phyloP scores from a whole-genome alignment of 495 filamentous ascomycete genomes.

The Aspergillus nidulans region DNA sequence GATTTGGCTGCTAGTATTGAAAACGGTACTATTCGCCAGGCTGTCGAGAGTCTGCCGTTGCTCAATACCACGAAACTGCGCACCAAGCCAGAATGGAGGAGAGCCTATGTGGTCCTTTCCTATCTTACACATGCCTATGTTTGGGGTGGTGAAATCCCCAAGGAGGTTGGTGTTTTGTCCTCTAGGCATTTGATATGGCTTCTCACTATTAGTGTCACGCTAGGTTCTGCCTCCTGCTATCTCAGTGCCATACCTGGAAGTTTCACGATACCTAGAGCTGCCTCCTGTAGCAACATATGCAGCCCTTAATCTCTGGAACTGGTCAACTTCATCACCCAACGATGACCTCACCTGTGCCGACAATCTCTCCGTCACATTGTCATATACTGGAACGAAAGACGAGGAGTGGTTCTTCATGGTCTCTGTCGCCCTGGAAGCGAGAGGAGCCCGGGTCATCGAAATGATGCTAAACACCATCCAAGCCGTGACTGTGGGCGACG shows the following conservation, averaged over 20 bases:
- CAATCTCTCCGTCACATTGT: conserved; percentile 73
- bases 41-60: conserved; percentile 72
- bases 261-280: conserved; percentile 77
- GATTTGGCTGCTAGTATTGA: conserved; percentile 77
- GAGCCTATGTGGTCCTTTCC: conserved; percentile 79
- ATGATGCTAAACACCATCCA: conserved; percentile 80
- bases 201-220: not conserved
- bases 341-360: conserved; percentile 75
- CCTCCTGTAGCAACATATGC: conserved; percentile 93
- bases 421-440: conserved; percentile 91
- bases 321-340: conserved; percentile 64
- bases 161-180: conserved; percentile 50
- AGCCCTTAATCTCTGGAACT: conserved; percentile 89
- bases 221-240: conserved; percentile 78
- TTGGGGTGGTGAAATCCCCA: conserved; percentile 84
- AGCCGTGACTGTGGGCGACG: conserved; percentile 62
- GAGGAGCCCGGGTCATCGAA: conserved; percentile 75
- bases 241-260: conserved; percentile 70
- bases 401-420: conserved; percentile 98
- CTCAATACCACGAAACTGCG: conserved; percentile 69
- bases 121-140: conserved; percentile 91
- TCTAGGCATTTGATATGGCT: not conserved
- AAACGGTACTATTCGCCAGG: conserved; percentile 64
- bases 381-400: conserved; percentile 88
- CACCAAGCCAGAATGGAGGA: conserved; percentile 81